phyloP scores from a whole-genome alignment of 768 basidiomycete genomes.

The Asterophora parasitica region DNA sequence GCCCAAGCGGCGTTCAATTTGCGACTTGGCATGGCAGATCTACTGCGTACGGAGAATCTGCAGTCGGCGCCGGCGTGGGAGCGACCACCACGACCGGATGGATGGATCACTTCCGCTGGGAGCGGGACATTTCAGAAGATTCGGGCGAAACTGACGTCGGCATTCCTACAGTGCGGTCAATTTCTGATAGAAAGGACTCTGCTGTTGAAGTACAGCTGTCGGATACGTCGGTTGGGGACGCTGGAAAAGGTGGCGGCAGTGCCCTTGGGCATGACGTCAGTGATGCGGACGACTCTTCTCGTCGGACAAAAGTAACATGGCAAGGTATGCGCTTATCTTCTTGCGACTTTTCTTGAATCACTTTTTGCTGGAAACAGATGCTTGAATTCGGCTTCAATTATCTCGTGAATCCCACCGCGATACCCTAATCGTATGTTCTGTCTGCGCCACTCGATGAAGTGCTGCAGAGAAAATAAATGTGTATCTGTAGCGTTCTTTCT shows the following conservation, averaged over 20 bases:
- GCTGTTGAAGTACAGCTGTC: constrained; percentile 7
- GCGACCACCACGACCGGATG: constrained; percentile 4
- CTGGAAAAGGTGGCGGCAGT: no score
- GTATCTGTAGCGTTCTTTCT: no score
- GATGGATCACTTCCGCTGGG: constrained; percentile 13
- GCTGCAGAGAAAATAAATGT: no score
- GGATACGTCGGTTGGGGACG: background rate
- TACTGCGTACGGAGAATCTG: background rate
- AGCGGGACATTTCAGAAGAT: constrained; percentile 5
- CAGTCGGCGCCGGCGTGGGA: background rate
- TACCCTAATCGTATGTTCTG: no score
- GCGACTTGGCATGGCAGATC: constrained; percentile 5
- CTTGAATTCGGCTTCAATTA: background rate
- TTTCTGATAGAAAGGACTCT: background rate
- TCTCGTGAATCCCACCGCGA: no score
- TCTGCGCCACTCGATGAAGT: no score
- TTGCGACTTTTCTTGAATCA: background rate
- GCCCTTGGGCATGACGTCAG: background rate
- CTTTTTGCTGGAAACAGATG: background rate
- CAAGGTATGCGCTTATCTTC: background rate
- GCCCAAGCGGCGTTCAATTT: constrained; percentile 8
- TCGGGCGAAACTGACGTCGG: background rate
- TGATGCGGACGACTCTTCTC: background rate
- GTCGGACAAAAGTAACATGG: background rate
- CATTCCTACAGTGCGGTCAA: background rate